Conservation (phyloP, 140 eudicot genomes). For the Erigeron philadelphicus region DNA sequence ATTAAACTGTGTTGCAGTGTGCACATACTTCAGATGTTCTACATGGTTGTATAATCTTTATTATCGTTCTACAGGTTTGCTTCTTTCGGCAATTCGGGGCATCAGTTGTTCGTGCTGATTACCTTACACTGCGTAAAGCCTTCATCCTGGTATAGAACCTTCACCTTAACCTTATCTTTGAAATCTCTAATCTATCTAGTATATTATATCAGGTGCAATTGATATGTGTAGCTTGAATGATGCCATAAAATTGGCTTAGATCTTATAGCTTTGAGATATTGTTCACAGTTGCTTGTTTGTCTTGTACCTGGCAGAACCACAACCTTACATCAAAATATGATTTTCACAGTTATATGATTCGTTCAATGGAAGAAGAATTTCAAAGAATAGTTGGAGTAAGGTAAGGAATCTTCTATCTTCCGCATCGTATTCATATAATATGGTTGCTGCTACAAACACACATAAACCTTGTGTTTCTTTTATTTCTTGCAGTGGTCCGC, state of each 20-base stretch:
- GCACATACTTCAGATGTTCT: neutral
- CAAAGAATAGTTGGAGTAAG: constrained; percentile 98
- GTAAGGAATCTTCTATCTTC: constrained; percentile 28
- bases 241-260: neutral
- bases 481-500: constrained; percentile 69
- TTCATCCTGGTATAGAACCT: constrained; percentile 64
- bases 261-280: constrained; percentile 24
- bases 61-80: constrained; percentile 55
- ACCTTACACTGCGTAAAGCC: constrained; percentile 92
- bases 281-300: constrained; percentile 36
- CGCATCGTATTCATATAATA: neutral
- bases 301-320: constrained; percentile 87
- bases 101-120: constrained; percentile 90
- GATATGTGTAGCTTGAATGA: neutral
- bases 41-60: neutral
- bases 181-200: neutral
- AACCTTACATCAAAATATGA: constrained; percentile 91
- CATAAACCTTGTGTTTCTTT: constrained; percentile 22
- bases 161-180: neutral
- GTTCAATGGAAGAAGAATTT: constrained; percentile 99
- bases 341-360: constrained; percentile 99
- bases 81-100: constrained; percentile 93
- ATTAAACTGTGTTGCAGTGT: neutral
- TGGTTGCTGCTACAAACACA: constrained; percentile 3
- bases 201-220: neutral